Evolutionary conservation across 2,329 filamentous ascomycete genomes (phyloP).

Genomic region (Mycosphaerelloides madeirae): DNA sequence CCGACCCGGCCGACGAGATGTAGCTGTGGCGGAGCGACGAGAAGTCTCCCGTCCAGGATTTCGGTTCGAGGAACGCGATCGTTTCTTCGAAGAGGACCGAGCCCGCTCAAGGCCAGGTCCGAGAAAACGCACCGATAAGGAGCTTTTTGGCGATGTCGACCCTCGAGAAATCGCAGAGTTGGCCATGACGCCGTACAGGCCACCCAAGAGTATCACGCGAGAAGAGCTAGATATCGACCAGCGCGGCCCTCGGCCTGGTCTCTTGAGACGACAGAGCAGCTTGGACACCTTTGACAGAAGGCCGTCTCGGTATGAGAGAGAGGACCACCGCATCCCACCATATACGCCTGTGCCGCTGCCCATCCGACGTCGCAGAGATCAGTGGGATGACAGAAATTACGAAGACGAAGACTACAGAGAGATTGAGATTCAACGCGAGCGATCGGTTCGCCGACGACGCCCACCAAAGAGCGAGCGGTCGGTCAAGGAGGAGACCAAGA

Average conservation of each 20-base stretch:
- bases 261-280: conserved; percentile 78
- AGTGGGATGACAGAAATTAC: conserved; percentile 58
- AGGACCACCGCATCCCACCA: conserved; percentile 59
- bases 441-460: conserved; percentile 35
- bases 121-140: conserved; percentile 36
- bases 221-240: conserved; percentile 54
- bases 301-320: conserved; percentile 55
- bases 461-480: conserved; percentile 18
- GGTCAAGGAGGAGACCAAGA: conserved; percentile 14
- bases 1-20: conserved; percentile 37
- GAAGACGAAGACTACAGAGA: conserved; percentile 45
- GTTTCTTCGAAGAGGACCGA: conserved; percentile 50
- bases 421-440: conserved; percentile 45
- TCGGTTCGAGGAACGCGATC: conserved; percentile 52
- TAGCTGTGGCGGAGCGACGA: conserved; percentile 40
- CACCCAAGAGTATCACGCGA: conserved; percentile 44
- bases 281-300: conserved; percentile 84
- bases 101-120: conserved; percentile 20
- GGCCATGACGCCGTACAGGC: conserved; percentile 51
- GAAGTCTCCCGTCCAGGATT: conserved; percentile 28
- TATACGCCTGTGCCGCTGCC: conserved; percentile 67
- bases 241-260: conserved; percentile 56
- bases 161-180: conserved; percentile 46
- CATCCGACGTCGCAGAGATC: conserved; percentile 55
- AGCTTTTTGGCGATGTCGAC: conserved; percentile 45